phyloP scores from a whole-genome alignment of 148 eudicot species.

The Camellia granthamiana region DNA sequence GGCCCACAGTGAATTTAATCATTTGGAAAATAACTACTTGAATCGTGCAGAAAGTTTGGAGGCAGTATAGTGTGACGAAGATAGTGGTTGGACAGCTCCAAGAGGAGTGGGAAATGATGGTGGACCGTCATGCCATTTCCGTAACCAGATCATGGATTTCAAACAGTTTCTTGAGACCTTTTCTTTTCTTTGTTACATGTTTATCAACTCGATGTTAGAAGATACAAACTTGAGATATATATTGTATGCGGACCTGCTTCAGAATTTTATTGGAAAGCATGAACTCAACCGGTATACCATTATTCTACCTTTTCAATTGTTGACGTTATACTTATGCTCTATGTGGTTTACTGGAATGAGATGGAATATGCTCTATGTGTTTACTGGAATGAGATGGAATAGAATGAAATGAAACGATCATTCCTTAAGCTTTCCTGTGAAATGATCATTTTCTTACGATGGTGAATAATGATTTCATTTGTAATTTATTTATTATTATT shows the following conservation, averaged over 20 bases:
- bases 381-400: too few relatives aligned
- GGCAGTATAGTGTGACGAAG: constrained; percentile 54
- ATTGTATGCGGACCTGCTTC: constrained; percentile 69
- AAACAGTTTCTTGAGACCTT: constrained; percentile 57
- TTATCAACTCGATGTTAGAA: constrained; percentile 37
- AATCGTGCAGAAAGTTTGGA: constrained; percentile 75
- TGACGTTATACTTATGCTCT: constrained; percentile 11
- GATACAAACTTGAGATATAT: constrained; percentile 41
- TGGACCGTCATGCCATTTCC: constrained; percentile 27
- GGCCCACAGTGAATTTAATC: too few relatives aligned
- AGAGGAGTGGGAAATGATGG: constrained; percentile 53
- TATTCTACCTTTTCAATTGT: not conserved
- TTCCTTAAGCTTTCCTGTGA: too few relatives aligned
- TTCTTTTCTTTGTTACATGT: constrained; percentile 63
- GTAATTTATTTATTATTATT: too few relatives aligned
- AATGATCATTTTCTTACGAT: too few relatives aligned
- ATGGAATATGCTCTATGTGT: too few relatives aligned
- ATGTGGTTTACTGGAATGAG: too few relatives aligned
- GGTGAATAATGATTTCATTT: too few relatives aligned
- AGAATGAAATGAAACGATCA: too few relatives aligned
- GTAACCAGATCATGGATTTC: constrained; percentile 55
- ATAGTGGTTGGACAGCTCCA: constrained; percentile 52
- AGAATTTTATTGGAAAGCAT: constrained; percentile 58
- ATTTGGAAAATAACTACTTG: constrained; percentile 8
- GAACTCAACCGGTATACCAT: constrained; percentile 55